Percentiles rank a stretch among this genome's conserved stretches.
Conservation (phyloP, 306 rosid genomes). For the Acacia confusa region DNA sequence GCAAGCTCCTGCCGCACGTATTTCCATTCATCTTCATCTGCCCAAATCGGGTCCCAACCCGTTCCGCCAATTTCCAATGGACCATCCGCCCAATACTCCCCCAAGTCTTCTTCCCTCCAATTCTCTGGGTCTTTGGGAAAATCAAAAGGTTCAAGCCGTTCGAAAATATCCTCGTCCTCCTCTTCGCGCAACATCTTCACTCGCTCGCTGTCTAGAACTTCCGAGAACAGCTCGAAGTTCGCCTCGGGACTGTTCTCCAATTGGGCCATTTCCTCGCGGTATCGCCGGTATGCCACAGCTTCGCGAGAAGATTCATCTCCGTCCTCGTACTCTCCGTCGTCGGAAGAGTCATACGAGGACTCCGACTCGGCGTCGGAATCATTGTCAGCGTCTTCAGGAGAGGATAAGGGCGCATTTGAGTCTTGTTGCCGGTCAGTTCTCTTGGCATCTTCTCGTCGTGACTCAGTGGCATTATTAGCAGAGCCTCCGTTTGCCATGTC, state of each 20-base stretch:
- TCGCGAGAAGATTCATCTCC: background rate
- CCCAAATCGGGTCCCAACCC: constrained; percentile 91
- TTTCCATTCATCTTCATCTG: constrained; percentile 59
- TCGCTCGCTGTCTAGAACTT: constrained; percentile 6
- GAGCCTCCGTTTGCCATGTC: constrained; percentile 32
- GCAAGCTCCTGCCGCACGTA: constrained; percentile 43
- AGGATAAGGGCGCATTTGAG: background rate
- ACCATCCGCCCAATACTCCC: constrained; percentile 79
- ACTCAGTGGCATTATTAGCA: background rate
- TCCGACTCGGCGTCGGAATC: constrained; percentile 22
- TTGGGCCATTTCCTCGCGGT: background rate
- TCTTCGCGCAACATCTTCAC: constrained; percentile 31
- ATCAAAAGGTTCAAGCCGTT: constrained; percentile 43
- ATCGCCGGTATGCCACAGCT: background rate
- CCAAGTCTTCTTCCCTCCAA: constrained; percentile 74
- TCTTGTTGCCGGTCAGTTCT: background rate
- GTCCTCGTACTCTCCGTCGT: background rate
- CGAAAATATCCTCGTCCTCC: background rate
- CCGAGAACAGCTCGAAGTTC: constrained; percentile 13
- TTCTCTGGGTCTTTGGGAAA: constrained; percentile 73
- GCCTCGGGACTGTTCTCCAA: background rate
- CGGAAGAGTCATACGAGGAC: background rate
- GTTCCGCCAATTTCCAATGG: constrained; percentile 49
- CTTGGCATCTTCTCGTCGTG: background rate
- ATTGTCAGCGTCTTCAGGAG: constrained; percentile 3